A percentile compares a stretch with the other conserved stretches of the same genome.
phyloP scores from a whole-genome alignment of 2,329 filamentous ascomycete species.

The Coccinonectria pachysandricola region DNA sequence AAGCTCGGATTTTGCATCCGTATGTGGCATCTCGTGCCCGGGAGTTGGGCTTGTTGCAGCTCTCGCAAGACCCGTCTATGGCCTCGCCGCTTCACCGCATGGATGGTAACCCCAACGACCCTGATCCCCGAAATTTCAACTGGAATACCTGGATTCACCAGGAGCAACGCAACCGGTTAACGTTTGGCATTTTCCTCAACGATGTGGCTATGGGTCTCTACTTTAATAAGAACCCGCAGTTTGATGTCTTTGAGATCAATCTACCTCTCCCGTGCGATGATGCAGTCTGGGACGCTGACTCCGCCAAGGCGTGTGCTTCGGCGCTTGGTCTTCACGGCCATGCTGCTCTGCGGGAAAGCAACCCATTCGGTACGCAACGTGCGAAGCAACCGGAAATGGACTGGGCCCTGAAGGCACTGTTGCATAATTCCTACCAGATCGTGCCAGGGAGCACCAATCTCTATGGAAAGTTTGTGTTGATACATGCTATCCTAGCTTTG shows the following conservation, averaged over 20 bases:
- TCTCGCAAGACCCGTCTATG: slow-evolving; percentile 36
- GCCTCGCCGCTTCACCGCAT: slow-evolving; percentile 53
- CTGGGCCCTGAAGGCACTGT: slow-evolving; percentile 49
- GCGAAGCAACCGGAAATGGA: slow-evolving; percentile 55
- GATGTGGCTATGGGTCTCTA: slow-evolving; percentile 59
- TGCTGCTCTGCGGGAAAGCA: slow-evolving; percentile 42
- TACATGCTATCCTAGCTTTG: slow-evolving; percentile 57
- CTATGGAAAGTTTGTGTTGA: slow-evolving; percentile 63
- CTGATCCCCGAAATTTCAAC: slow-evolving; percentile 45
- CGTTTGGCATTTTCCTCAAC: slow-evolving; percentile 54
- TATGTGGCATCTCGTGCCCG: slow-evolving; percentile 47
- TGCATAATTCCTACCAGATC: slow-evolving; percentile 48
- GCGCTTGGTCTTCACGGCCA: slow-evolving; percentile 54
- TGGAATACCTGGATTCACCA: slow-evolving; percentile 62
- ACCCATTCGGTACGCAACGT: slow-evolving; percentile 52
- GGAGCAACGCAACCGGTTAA: slow-evolving; percentile 54
- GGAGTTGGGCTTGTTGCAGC: slow-evolving; percentile 43
- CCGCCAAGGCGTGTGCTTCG: slow-evolving; percentile 48
- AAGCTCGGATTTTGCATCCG: slow-evolving; percentile 49
- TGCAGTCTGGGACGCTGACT: slow-evolving; percentile 60
- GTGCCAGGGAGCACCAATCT: slow-evolving; percentile 58
- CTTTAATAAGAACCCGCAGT: slow-evolving; percentile 56
- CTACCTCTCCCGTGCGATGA: slow-evolving; percentile 64
- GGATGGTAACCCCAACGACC: slow-evolving; percentile 33
- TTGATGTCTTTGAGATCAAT: slow-evolving; percentile 53